Evolutionary conservation across 345 rosid genomes (phyloP).

Genomic region (Salix exigua): DNA sequence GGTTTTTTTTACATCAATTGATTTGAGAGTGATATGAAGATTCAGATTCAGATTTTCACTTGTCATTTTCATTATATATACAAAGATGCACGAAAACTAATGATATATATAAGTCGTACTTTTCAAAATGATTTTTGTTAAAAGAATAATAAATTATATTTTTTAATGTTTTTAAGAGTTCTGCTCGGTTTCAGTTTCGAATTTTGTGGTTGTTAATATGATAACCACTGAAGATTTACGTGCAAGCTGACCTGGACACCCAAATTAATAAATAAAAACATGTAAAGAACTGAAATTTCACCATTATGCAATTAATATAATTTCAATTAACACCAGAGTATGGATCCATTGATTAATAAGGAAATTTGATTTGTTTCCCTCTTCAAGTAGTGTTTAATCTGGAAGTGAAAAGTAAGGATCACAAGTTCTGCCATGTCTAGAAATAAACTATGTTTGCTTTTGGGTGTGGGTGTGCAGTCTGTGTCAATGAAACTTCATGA

Average conservation of each 20-base stretch:
- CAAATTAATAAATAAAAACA: too few species aligned
- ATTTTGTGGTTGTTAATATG: too few species aligned
- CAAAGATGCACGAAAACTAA: background rate
- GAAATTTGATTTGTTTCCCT: background rate
- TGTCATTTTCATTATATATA: constrained; percentile 13
- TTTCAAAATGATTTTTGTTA: too few species aligned
- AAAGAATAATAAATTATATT: too few species aligned
- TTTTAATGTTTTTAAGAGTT: too few species aligned
- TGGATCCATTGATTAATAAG: background rate
- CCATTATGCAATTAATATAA: background rate
- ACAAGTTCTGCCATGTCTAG: constrained; percentile 8
- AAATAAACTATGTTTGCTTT: constrained; percentile 22
- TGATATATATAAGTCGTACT: too few species aligned
- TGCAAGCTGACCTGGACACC: too few species aligned
- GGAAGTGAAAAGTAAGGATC: background rate
- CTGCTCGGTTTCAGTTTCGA: too few species aligned
- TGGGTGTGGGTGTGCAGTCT: constrained; percentile 47
- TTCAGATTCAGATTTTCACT: background rate
- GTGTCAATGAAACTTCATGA: constrained; percentile 51
- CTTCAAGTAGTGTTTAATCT: background rate
- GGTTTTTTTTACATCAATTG: background rate
- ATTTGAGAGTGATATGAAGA: background rate
- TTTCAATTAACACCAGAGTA: background rate
- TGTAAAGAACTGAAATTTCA: background rate
- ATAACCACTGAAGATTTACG: fast-evolving